Base-by-base conservation (phyloP, 208 protist species). In the Wallacemonas sp. region DNA sequence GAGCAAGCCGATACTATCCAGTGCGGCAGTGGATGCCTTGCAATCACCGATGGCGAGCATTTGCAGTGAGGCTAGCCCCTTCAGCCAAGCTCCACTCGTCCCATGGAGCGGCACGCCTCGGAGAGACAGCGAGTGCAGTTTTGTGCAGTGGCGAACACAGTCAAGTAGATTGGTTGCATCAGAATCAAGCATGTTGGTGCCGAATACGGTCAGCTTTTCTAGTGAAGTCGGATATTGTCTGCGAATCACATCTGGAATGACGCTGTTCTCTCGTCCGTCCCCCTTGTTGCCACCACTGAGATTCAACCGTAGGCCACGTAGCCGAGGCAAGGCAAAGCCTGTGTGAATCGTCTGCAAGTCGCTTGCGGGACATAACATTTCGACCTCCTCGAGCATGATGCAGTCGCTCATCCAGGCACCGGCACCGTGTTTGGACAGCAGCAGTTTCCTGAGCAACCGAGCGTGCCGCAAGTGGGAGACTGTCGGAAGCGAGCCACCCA, bases 361-460 rank as follows among this genome's bases (percentile, higher is more conserved):
- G n/a, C 19, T 41, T 2, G 52, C 32, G 14, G 3, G 6, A 8
- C 26, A 58, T 2, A 19, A 58, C 2, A 58, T 4, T 8, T 33
- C 6, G 8, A 58, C 11, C n/a, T 41, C n/a, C 32, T 39, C 57
- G 5, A 63, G 57, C 39, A 63, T 63, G 33, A 29, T 23, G 24
- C 57, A 63, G 14, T 46, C 26, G 3, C 6, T 3, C 3, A 58
- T n/a, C 52, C 52, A 58, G 21, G 4, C 19, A 19, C 3, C 17
- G 32, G 34, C 30, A 24, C 23, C 23, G 3, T 8, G 4, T 24
- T 4, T 38, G 6, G 9, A 5, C 12, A 58, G 30, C 16, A 4
- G 8, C 19, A 58, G 52, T 16, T 26, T 41, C 19, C 21, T 33
- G 30, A 58, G 52, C 52, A 58, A n/a, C n/a, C 52, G 57, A 48